These are phyloP conservation scores for Saturnispora ahearnii DNA, from an alignment of 805 yeast species.

Conservation along the genomic window DNA sequence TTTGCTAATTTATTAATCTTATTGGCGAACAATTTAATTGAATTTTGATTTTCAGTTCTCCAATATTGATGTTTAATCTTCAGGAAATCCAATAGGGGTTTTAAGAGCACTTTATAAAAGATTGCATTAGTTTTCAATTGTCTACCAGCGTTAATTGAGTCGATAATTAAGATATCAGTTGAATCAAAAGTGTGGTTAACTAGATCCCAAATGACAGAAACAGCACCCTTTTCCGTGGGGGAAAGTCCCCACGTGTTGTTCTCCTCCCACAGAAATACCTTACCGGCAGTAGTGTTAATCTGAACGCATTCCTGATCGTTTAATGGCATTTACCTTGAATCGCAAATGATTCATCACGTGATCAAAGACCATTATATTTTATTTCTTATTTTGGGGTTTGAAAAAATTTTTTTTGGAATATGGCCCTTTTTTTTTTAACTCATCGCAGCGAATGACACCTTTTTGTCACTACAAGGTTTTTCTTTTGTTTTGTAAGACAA, in stretches of 20 bases:
- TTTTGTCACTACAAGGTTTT: neutral
- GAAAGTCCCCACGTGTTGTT: neutral
- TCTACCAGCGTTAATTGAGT: conserved; percentile 42
- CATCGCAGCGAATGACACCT: neutral
- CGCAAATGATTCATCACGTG: neutral
- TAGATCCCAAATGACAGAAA: neutral
- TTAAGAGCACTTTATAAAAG: conserved; percentile 34
- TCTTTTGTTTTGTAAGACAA: neutral
- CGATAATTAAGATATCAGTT: conserved; percentile 27
- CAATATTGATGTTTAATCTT: conserved; percentile 21
- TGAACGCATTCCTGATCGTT: neutral
- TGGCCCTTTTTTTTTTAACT: too few relatives aligned
- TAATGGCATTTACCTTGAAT: neutral
- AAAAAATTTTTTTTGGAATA: neutral
- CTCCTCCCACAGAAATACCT: neutral
- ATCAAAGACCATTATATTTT: neutral
- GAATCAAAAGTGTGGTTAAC: neutral
- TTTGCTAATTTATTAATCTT: conserved; percentile 5
- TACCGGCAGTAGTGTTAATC: neutral
- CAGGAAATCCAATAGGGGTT: conserved; percentile 38
- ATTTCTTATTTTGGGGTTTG: neutral
- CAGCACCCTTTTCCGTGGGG: neutral
- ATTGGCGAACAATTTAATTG: conserved; percentile 31
- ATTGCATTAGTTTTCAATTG: conserved; percentile 28
- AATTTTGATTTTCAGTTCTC: conserved; percentile 31